These are phyloP conservation scores for Asterophora lycoperdoides DNA, from an alignment of 768 basidiomycete genomes.

Conservation along the genomic window DNA sequence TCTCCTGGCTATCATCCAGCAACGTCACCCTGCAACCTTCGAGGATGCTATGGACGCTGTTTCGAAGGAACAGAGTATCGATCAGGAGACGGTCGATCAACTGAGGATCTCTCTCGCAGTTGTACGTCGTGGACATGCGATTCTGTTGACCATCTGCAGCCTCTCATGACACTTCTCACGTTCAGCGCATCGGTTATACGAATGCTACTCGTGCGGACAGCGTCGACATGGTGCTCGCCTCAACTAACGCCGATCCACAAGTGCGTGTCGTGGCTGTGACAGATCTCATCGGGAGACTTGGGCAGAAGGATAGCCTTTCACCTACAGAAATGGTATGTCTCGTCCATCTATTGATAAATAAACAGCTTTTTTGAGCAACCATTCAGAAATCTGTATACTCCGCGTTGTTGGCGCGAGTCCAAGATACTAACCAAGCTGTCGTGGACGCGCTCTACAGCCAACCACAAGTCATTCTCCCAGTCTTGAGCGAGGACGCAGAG, in stretches of 20 bases:
- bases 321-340: slow-evolving; percentile 40
- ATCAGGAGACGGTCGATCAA: slow-evolving; percentile 45
- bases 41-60: slow-evolving; percentile 36
- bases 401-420: slow-evolving; percentile 63
- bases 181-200: slow-evolving; percentile 3
- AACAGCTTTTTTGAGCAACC: slow-evolving; percentile 3
- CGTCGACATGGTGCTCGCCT: slow-evolving; percentile 47
- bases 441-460: slow-evolving; percentile 64
- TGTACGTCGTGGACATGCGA: slow-evolving; percentile 29
- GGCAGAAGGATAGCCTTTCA: slow-evolving; percentile 26
- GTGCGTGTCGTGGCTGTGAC: slow-evolving; percentile 59
- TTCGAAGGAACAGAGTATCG: slow-evolving; percentile 29
- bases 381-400: slow-evolving; percentile 52
- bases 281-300: slow-evolving; percentile 40
- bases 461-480: slow-evolving; percentile 40
- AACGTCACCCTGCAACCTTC: slow-evolving; percentile 56
- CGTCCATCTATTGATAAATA: neutral
- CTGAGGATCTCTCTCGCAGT: slow-evolving; percentile 56
- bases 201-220: slow-evolving; percentile 15
- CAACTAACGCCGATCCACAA: slow-evolving; percentile 57
- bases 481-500: slow-evolving; percentile 37
- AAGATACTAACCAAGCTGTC: slow-evolving; percentile 59
- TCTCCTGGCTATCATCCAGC: slow-evolving; percentile 57
- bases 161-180: slow-evolving; percentile 1
- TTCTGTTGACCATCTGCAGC: neutral